Base-by-base conservation (phyloP, 768 basidiomycete genomes). In the Trichaptum fuscoviolaceum region DNA sequence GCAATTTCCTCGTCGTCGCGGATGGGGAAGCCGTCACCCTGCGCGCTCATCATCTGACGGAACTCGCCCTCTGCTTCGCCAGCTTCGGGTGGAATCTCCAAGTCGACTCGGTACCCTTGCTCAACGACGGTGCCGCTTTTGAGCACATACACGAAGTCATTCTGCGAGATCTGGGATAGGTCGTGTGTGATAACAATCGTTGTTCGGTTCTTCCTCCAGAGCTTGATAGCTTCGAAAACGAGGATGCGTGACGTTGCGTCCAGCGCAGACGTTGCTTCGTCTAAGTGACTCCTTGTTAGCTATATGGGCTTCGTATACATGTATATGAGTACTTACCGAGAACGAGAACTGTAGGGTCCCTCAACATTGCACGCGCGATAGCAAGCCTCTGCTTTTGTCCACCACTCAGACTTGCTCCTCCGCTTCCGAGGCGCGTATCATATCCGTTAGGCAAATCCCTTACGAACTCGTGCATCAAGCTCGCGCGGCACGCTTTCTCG, bases 121-220 rank as follows among this genome's bases (percentile, higher is more conserved):
- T 99, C 93, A 61, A 89, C 89, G 34, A 97, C 86, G 0, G 74
- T 70, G 0, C 96, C 96, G 23, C 87, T 82, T 70, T 88, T 86
- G 80, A 99, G 87, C 2, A 98, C 92, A 74, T 99, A 97, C 15
- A 97, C 93, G 69, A 97, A 98, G 75, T 98, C 96, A 17, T 80
- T 75, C 0, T 78, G 64, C 24, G 77, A 77, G 69, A 99, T 91
- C 70, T 95, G 92, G 0, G 89, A 88, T 20, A 99, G 86, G 71
- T 99, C 97, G 76, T 99, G 96, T 0, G 96, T 98, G 74, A 98
- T 97, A 68, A 96, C 89, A 73, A 96, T 88, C 7, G 93, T 97
- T 5, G 93, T 98, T 71, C 86, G 87, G 78, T 91, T 90, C 18
- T 74, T 73, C 7, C 93, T 82, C 90, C 91, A 93, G 2, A 77